phyloP scores from a whole-genome alignment of 1,284 basidiomycete species.

The Inonotus hispidus region DNA sequence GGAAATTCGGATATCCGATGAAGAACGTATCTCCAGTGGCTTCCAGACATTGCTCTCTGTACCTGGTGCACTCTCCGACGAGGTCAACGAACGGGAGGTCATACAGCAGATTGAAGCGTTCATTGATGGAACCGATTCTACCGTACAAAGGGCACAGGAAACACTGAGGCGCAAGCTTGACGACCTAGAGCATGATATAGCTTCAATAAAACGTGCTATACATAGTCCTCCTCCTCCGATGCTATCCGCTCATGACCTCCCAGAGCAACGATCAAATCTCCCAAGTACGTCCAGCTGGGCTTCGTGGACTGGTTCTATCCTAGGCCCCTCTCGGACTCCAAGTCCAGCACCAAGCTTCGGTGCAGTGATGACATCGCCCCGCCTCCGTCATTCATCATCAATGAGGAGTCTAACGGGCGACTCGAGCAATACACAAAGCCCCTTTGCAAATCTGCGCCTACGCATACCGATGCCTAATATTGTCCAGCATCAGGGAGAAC shows the following conservation, averaged over 20 bases:
- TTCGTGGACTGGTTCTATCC: constrained; percentile 47
- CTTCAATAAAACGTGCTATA: constrained; percentile 52
- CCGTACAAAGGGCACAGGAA: constrained; percentile 42
- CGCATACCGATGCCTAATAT: constrained; percentile 55
- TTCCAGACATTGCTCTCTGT: constrained; percentile 69
- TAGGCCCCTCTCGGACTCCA: constrained; percentile 36
- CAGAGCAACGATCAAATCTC: constrained; percentile 18
- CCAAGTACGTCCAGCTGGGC: constrained; percentile 41
- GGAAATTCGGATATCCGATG: constrained; percentile 79
- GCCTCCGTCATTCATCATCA: constrained; percentile 44
- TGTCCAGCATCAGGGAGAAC: constrained; percentile 1
- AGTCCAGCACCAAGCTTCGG: constrained; percentile 56
- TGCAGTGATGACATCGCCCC: constrained; percentile 58
- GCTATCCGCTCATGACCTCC: constrained; percentile 19
- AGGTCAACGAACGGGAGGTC: constrained; percentile 36
- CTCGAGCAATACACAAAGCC: constrained; percentile 28
- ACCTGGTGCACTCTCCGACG: constrained; percentile 39
- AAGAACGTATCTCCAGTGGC: constrained; percentile 62
- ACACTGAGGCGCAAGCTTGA: constrained; percentile 57
- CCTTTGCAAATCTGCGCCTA: constrained; percentile 47
- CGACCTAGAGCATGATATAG: constrained; percentile 79
- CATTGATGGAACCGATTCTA: constrained; percentile 48
- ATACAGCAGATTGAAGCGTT: constrained; percentile 56
- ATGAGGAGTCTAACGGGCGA: constrained; percentile 27
- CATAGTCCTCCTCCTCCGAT: constrained; percentile 35